Evolutionary conservation across 805 yeast species (phyloP), one percentile per base, ranked within the genome.

Genomic region (Suhomyces xylopsoci): DNA sequence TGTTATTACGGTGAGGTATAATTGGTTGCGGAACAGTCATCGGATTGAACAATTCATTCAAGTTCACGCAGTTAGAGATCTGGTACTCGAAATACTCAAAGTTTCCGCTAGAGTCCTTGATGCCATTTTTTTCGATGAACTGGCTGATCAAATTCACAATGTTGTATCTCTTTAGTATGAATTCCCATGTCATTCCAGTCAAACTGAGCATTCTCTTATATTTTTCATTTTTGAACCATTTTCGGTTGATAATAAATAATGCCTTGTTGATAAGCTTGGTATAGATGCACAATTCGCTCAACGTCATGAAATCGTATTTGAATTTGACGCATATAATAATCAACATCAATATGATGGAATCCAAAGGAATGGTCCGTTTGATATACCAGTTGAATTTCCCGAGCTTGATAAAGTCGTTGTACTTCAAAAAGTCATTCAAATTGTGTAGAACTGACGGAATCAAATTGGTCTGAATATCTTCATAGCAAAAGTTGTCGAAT

Each of bases 321-420:
- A 81, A 69, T 61, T 82, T 84, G 7, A 81, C 78, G 2, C 81
- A 75, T 48, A 83, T 70, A 30, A 82, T 79, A 12, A 81, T 78
- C 57, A 81, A 69, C 54, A 82, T 66, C 50, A 82, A 62, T 12
- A 82, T 78, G 14, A 83, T 74, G 7, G 84, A 81, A 63, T 83
- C 86, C 49, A 82, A 70, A 2, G 88, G 88, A 47, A 83, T 76
- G n/a, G 81, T 80, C 45, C 84, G 71, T 59, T 82, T 78, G 47
- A 82, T 73, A 56, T 81, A 83, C 87, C 87, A 83, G 58, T 82
- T 83, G 63, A 71, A 83, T 51, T 77, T 74, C 5, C 81, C 81
- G 61, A 77, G 80, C 48, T 78, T 74, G 52, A 77, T 74, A 58
- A 79, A 80, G 56, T 81, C 80, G 52, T 79, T 78, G 56, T 79